phyloP scores from a whole-genome alignment of 148 eudicot genomes.

The Simmondsia chinensis region DNA sequence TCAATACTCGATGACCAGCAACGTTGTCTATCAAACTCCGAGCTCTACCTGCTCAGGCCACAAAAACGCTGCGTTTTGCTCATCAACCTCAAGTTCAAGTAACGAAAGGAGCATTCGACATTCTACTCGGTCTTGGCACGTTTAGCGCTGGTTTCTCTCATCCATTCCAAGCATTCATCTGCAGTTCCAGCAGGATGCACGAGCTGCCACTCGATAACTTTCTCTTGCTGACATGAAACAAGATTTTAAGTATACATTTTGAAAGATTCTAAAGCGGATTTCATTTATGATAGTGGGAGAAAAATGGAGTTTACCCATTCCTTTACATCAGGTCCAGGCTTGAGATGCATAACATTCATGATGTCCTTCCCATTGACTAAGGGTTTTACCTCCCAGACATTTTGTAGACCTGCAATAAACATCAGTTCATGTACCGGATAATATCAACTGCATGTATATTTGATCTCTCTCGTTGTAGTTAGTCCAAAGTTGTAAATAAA shows the following conservation, averaged over 20 bases:
- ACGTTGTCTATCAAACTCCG: too few relatives aligned
- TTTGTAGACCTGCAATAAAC: conserved; percentile 54
- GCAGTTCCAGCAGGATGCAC: conserved; percentile 58
- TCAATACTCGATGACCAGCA: too few relatives aligned
- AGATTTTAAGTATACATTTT: neutral
- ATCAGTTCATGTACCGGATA: conserved; percentile 1
- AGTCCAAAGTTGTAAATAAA: too few relatives aligned
- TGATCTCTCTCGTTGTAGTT: too few relatives aligned
- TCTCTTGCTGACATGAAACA: conserved; percentile 49
- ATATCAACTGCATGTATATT: too few relatives aligned
- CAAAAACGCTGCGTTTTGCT: too few relatives aligned
- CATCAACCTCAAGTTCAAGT: too few relatives aligned
- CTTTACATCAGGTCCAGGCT: conserved; percentile 60
- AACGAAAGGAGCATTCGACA: neutral
- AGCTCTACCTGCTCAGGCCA: too few relatives aligned
- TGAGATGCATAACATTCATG: conserved; percentile 60
- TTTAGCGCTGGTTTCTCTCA: conserved; percentile 51
- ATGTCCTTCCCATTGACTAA: conserved; percentile 74
- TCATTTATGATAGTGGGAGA: neutral
- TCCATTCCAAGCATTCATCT: conserved; percentile 82
- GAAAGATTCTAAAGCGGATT: neutral
- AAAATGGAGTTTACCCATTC: conserved; percentile 50
- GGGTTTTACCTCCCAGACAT: conserved; percentile 70
- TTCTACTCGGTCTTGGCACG: conserved; percentile 48
- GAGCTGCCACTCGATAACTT: conserved; percentile 83